Evolutionary conservation across 805 yeast species (phyloP), one percentile per base, ranked within the genome.

Genomic region (Schwanniomyces vanrijiae): DNA sequence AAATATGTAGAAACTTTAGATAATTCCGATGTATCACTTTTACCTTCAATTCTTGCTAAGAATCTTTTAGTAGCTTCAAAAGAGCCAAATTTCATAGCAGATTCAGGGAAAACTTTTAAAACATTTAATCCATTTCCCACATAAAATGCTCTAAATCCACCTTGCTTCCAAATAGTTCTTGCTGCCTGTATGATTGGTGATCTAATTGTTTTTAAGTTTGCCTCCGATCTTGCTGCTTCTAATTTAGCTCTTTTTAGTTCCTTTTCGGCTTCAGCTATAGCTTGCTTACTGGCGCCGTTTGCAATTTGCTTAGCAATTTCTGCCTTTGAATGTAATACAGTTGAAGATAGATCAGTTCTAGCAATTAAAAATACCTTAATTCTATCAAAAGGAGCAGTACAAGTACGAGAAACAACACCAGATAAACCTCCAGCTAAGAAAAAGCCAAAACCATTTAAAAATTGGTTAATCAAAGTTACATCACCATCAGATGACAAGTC

Each of bases 361-460:
- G 98, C 97, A 58, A 94, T 94, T 42, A 94, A 71, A 56, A 88
- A 94, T 11, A 94, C 98, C 64, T 94, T 94, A 19, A 94, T 81
- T 62, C 99, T 80, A 65, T 94, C 99, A 53, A 94, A 88, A 9
- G 99, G 99, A 0, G 98, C 99, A 0, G 99, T 94, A 57, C 94
- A 86, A 0, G 98, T 90, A 68, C 99, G 82, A 11, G 97, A 90
- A 3, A 94, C 86, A 2, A 92, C 99, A 1, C 99, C 99, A 1
- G 97, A 88, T 18, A 91, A 65, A 0, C 99, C 99, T 34, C 99
- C 99, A 1, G 97, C 96, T 28, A 91, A 68, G 60, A 94, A 94
- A 66, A 82, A 94, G 0, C 97, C 97, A 51, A 90, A 77, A 26
- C 97, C 96, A 60, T 86, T 83, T 42, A 88, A 68, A 44, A 88